These are phyloP conservation scores for Mycena kentingensis DNA, from an alignment of 768 basidiomycete species.

Conservation along the genomic window DNA sequence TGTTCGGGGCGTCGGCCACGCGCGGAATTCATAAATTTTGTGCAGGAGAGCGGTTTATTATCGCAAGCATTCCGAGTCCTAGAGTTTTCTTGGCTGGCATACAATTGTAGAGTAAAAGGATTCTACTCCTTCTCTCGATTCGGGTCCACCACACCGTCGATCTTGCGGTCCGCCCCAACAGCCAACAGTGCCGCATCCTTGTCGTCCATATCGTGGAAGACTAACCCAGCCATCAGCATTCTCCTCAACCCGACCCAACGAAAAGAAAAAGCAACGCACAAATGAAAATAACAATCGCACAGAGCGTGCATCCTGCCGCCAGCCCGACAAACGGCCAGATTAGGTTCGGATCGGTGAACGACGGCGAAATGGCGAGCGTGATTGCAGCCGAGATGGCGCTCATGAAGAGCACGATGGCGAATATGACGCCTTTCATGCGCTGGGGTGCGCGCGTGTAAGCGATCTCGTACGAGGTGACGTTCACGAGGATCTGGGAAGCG, in stretches of 20 bases:
- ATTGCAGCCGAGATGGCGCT: slow-evolving; percentile 36
- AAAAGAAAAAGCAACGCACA: slow-evolving; percentile 1
- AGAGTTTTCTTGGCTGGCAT: too few species aligned
- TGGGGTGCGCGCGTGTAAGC: slow-evolving; percentile 46
- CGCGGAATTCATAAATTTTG: too few species aligned
- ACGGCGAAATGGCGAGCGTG: slow-evolving; percentile 34
- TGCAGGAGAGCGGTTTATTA: too few species aligned
- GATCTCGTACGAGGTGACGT: slow-evolving; percentile 27
- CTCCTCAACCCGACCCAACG: neutral
- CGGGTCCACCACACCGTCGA: slow-evolving; percentile 8
- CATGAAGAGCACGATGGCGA: slow-evolving; percentile 37
- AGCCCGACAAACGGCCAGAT: slow-evolving; percentile 36
- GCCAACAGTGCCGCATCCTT: slow-evolving; percentile 23
- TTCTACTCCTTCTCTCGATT: neutral
- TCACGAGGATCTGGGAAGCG: slow-evolving; percentile 23
- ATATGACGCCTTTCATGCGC: slow-evolving; percentile 45
- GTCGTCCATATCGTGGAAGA: slow-evolving; percentile 29
- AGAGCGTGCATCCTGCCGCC: slow-evolving; percentile 25
- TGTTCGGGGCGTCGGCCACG: too few species aligned
- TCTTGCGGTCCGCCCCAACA: slow-evolving; percentile 20
- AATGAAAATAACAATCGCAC: slow-evolving; percentile 26
- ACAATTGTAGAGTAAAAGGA: neutral
- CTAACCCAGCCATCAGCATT: neutral
- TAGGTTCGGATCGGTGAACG: slow-evolving; percentile 38
- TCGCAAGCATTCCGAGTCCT: too few species aligned